Conservation (phyloP, 306 rosid genomes). For the Lathyrus oleraceus region DNA sequence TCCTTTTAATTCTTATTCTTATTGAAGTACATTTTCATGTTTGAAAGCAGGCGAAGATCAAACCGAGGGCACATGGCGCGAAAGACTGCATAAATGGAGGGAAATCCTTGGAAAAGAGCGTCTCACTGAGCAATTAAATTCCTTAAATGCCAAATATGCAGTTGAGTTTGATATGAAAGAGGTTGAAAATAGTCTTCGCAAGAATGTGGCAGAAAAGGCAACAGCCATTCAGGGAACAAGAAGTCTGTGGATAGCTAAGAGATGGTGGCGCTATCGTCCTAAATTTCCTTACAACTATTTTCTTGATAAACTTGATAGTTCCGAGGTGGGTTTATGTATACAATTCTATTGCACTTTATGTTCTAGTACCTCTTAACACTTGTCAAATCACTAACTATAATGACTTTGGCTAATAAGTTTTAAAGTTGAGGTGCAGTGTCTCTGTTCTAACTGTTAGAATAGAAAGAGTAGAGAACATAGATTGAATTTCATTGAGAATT, state of each 20-base stretch:
- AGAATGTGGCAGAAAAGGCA: constrained; percentile 73
- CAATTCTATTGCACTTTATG: constrained; percentile 12
- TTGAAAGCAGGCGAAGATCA: constrained; percentile 51
- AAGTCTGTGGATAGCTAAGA: constrained; percentile 85
- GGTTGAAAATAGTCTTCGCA: constrained; percentile 92
- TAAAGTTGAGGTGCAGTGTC: not conserved
- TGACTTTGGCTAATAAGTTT: constrained; percentile 14
- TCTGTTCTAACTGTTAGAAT: not conserved
- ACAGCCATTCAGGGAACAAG: constrained; percentile 68
- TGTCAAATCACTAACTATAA: constrained; percentile 19
- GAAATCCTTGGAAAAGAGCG: constrained; percentile 72
- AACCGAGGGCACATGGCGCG: constrained; percentile 75
- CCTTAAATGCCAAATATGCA: constrained; percentile 68
- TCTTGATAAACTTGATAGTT: constrained; percentile 83
- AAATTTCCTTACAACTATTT: constrained; percentile 87
- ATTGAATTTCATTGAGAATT: no score
- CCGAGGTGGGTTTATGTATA: constrained; percentile 60
- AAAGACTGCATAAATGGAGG: constrained; percentile 76
- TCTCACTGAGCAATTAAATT: constrained; percentile 58
- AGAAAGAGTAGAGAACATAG: no score
- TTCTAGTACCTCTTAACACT: not conserved
- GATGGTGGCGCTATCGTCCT: constrained; percentile 99
- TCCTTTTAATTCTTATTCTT: constrained; percentile 24
- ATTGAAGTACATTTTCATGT: constrained; percentile 19
- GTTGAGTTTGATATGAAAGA: constrained; percentile 98